Evolutionary conservation across 169 alveolate species (phyloP).

Genomic region (Plasmodium yoelii): DNA sequence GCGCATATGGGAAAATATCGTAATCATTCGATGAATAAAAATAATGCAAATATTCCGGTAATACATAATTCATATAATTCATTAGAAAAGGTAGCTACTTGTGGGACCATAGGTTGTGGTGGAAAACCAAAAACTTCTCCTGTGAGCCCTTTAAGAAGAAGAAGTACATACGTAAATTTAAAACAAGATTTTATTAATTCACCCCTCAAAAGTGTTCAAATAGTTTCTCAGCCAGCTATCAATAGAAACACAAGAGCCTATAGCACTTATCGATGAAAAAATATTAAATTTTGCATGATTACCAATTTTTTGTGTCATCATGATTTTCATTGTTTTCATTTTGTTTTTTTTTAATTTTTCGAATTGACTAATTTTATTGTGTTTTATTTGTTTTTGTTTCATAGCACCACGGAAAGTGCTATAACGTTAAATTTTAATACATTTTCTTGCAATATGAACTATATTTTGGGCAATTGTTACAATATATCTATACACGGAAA

Average conservation of each 20-base stretch:
- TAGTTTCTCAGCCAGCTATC: constrained; percentile 40
- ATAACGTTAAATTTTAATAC: no score
- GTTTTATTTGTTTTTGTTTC: no score
- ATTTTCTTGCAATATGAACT: no score
- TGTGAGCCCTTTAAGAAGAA: neutral
- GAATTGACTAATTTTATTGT: no score
- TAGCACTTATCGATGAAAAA: neutral
- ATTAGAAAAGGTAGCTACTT: constrained; percentile 31
- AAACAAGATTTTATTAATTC: constrained; percentile 10
- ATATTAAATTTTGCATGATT: neutral
- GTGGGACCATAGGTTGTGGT: constrained; percentile 37
- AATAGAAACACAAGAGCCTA: constrained; percentile 15
- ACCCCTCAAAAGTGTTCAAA: constrained; percentile 46
- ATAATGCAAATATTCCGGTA: constrained; percentile 24
- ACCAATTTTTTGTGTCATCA: no score
- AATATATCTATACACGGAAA: no score
- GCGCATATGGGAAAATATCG: neutral
- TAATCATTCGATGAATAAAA: neutral
- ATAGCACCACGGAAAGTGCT: no score
- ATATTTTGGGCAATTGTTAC: no score
- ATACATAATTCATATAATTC: constrained; percentile 17
- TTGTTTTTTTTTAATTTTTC: no score
- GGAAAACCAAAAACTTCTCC: constrained; percentile 20
- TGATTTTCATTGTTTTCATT: neutral
- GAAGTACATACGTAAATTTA: constrained; percentile 30